Percentiles rank a stretch among this genome's conserved stretches.
Evolutionary conservation across 768 basidiomycete genomes (phyloP).

Genomic region (Podaxis sp.): DNA sequence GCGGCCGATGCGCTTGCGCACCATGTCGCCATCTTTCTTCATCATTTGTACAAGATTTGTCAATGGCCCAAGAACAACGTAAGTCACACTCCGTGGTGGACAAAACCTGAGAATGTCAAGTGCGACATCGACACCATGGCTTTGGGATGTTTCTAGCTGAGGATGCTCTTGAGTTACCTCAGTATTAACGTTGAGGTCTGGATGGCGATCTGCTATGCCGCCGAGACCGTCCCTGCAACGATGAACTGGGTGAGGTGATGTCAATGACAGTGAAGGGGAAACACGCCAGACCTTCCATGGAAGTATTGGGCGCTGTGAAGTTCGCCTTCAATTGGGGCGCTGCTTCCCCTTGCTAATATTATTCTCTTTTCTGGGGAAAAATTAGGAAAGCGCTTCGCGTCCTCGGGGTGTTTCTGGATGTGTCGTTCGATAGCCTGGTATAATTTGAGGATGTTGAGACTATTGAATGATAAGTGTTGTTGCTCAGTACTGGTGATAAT

Average conservation of each 20-base stretch:
- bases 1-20: constrained; percentile 61
- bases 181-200: constrained; percentile 47
- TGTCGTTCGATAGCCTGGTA: constrained; percentile 66
- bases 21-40: constrained; percentile 44
- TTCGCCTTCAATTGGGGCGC: constrained; percentile 66
- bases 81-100: constrained; percentile 56
- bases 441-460: constrained; percentile 69
- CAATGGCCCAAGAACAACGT: constrained; percentile 70
- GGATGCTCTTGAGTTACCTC: constrained; percentile 24
- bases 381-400: constrained; percentile 56
- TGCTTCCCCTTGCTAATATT: constrained; percentile 59
- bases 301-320: constrained; percentile 80
- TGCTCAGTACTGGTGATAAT: background rate
- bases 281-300: constrained; percentile 57
- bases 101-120: constrained; percentile 48
- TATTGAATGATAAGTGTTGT: constrained; percentile 20
- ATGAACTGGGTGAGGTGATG: background rate
- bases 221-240: constrained; percentile 62
- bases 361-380: constrained; percentile 49
- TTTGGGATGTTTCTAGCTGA: constrained; percentile 42
- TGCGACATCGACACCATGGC: constrained; percentile 48
- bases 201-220: constrained; percentile 56
- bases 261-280: background rate
- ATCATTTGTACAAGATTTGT: constrained; percentile 76
- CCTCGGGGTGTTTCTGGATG: constrained; percentile 48